These are phyloP conservation scores for Lactarius indigo DNA, from an alignment of 768 basidiomycete genomes.

Conservation along the genomic window DNA sequence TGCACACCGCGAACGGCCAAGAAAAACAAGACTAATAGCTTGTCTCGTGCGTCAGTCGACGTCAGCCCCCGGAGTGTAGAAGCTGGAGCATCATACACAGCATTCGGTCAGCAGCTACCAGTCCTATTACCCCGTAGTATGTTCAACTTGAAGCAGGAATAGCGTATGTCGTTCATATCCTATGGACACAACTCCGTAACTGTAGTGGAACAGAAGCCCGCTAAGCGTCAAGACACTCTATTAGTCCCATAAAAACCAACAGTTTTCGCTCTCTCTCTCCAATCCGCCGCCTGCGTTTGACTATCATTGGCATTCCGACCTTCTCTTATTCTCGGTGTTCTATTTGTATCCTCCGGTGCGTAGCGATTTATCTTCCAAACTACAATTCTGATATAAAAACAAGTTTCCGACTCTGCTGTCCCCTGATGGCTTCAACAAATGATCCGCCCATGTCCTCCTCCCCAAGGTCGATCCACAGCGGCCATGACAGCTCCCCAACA, in stretches of 20 bases:
- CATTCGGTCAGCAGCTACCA: neutral
- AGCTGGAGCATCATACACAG: neutral
- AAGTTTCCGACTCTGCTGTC: neutral
- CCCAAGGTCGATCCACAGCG: constrained; percentile 6
- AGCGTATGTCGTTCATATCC: neutral
- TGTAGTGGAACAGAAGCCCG: neutral
- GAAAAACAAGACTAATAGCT: neutral
- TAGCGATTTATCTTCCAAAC: neutral
- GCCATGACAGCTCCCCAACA: constrained; percentile 13
- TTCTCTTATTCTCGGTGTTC: neutral
- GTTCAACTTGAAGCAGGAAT: neutral
- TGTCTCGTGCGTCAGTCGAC: neutral
- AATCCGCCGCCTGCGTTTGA: neutral
- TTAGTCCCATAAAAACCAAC: neutral
- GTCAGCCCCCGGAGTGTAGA: neutral
- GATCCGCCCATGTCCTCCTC: constrained; percentile 14
- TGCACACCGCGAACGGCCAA: too few relatives aligned
- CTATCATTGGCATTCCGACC: neutral
- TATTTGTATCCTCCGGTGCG: neutral
- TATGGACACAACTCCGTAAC: neutral
- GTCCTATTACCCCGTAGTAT: neutral
- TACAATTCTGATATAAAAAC: neutral
- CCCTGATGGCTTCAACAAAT: constrained; percentile 13
- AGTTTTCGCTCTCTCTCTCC: neutral
- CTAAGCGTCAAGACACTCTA: neutral